Conservation (phyloP, 805 yeast species). For the Yarrowia porcina region DNA sequence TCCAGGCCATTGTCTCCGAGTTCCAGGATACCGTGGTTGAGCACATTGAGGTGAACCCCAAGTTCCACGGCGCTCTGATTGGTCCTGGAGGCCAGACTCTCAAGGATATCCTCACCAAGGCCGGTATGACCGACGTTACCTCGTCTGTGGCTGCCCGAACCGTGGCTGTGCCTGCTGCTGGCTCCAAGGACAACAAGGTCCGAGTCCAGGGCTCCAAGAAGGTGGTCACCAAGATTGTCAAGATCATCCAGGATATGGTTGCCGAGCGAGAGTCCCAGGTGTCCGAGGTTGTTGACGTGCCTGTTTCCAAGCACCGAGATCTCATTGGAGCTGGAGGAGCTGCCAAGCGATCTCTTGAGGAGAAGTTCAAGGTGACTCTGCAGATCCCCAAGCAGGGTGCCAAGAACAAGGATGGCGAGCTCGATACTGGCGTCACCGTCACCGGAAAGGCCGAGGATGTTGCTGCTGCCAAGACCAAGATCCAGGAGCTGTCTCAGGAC, state of each 20-base stretch:
- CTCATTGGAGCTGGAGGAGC: conserved; percentile 81
- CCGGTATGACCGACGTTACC: conserved; percentile 58
- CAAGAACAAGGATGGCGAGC: conserved; percentile 26
- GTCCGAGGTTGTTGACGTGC: conserved; percentile 41
- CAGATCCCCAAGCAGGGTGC: conserved; percentile 58
- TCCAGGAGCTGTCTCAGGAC: conserved; percentile 59
- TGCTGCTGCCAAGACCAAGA: conserved; percentile 58
- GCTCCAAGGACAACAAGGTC: conserved; percentile 49
- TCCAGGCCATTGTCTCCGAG: conserved; percentile 63
- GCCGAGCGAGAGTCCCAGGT: conserved; percentile 51
- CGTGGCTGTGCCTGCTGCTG: conserved; percentile 68
- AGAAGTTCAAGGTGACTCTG: conserved; percentile 60
- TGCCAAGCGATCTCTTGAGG: conserved; percentile 67
- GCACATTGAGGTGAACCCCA: conserved; percentile 63
- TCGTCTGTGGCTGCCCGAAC: conserved; percentile 42
- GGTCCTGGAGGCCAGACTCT: conserved; percentile 76
- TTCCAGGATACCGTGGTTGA: conserved; percentile 60
- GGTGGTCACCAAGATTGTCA: conserved; percentile 66
- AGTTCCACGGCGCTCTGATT: conserved; percentile 68
- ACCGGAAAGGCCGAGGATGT: conserved; percentile 66
- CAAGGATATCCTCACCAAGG: conserved; percentile 68
- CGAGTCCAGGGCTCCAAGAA: conserved; percentile 70
- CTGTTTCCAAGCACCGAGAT: conserved; percentile 69
- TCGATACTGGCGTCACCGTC: conserved; percentile 45
- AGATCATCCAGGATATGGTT: conserved; percentile 60